Evolutionary conservation across 768 basidiomycete genomes (phyloP), one percentile per base, ranked within the genome.

Genomic region (Lentinula raphanica): DNA sequence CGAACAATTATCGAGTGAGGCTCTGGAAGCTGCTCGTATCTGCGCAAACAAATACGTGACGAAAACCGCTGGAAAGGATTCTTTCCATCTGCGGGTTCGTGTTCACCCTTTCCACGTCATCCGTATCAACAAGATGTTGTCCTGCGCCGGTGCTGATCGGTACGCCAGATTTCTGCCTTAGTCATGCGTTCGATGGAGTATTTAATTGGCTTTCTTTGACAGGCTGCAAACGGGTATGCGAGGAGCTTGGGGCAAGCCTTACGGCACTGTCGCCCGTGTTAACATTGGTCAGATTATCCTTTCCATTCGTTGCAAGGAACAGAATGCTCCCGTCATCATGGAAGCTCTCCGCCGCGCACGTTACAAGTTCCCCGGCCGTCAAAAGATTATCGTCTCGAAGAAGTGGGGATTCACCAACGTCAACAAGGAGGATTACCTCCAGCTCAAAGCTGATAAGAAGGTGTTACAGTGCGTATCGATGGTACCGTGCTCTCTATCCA

Each of bases 101-200:
- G 92, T 92, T 59, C 96, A 99, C 79, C 97, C 96, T 42, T 97
- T 89, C 92, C 97, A 99, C 73, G 93, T 98, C 67, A 76, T 99
- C 77, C 90, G 97, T 63, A 97, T 97, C 87, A 97, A 98, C 90
- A 98, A 99, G 88, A 98, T 97, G 92, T 90, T 98, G 82, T 91
- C 88, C 59, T 98, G 97, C 72, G 97, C 97, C 66, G 96, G 97
- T 66, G 95, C 97, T 67, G 97, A 99, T 93, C 81, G 92, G 92
- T 89, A 60, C 46, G 84, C 71, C 6, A 13, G 13, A 25, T 21
- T 9, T 13, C n/a, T n/a, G n/a, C n/a, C n/a, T n/a, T n/a, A n/a
- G n/a, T n/a, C n/a, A n/a, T n/a, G n/a, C n/a, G n/a, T n/a, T n/a
- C n/a, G n/a, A n/a, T n/a, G n/a, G 48, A n/a, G 17, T 28, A n/a